Evolutionary conservation across 2,329 filamentous ascomycete species (phyloP), one percentile per base, ranked within the genome.

Genomic region (Alternaria metachromatica): DNA sequence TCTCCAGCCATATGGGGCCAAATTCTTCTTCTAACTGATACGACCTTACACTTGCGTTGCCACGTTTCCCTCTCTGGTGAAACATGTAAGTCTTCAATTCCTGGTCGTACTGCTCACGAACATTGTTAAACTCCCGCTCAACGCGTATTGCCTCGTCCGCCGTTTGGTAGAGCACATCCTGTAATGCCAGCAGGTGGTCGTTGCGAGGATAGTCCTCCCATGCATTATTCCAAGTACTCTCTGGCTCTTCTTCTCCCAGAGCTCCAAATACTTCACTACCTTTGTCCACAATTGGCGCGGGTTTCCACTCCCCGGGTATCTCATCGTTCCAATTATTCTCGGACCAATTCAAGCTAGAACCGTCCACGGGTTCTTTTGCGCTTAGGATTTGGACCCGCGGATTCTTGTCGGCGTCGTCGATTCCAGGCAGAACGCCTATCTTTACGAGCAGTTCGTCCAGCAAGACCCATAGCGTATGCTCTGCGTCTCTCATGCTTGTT

Each of bases 281-380:
- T 33, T 6, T 33, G 5, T 33, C 30, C 1, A 6, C 12, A 3
- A 33, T 6, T 7, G 30, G 30, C 30, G 30, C 5, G 33, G 33
- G 33, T 37, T 1, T 37, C 33, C 33, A 37, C 0, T 37, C 33
- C 33, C 8, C 33, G 0, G 33, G 33, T 37, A n/a, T 37, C 2
- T 37, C 33, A 1, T 37, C 33, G 33, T 37, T 37, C 33, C 33
- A 37, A 37, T 37, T 37, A 2, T 37, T n/a, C 33, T 37, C 33
- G 1, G 33, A 2, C 33, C 33, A 37, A n/a, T 37, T 2, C 33
- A 37, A 0, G 4, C 3, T 37, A 2, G 0, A 2, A 37, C 3
- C 33, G 33, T 37, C 33, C 5, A 2, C 33, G 0, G 0, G 33
- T 1, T n/a, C 33, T 37, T 2, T 37, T 37, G 33, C 2, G 2